phyloP scores from a whole-genome alignment of 495 filamentous ascomycete species.

The Astrothelium subdiscretum region DNA sequence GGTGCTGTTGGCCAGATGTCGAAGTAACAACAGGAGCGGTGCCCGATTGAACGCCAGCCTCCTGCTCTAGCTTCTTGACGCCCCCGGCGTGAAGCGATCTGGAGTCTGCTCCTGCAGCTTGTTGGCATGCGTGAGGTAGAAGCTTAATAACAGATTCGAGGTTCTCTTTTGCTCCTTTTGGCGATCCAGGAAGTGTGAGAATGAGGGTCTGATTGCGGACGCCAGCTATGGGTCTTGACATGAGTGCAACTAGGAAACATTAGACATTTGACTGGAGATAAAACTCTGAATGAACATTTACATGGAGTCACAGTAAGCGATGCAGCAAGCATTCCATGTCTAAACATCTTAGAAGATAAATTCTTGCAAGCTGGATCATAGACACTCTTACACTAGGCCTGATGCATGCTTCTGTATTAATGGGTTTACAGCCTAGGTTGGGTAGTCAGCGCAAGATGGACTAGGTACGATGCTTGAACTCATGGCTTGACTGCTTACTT shows the following conservation, averaged over 20 bases:
- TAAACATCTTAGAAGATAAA: conserved; percentile 29
- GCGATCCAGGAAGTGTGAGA: conserved; percentile 84
- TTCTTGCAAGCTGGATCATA: conserved; percentile 1
- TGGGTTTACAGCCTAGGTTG: conserved; percentile 65
- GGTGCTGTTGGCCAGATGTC: conserved; percentile 17
- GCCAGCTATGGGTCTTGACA: conserved; percentile 89
- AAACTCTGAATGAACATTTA: conserved; percentile 33
- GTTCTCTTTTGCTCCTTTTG: conserved; percentile 94
- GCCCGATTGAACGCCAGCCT: conserved; percentile 50
- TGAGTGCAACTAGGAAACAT: conserved; percentile 66
- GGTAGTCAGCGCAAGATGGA: too few species aligned
- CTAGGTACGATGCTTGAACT: too few species aligned
- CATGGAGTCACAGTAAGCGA: conserved; percentile 83
- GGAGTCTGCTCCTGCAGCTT: conserved; percentile 76
- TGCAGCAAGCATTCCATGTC: conserved; percentile 84
- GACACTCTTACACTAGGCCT: conserved; percentile 59
- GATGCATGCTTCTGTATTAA: conserved; percentile 80
- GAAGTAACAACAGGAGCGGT: neutral
- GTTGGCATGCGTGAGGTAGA: conserved; percentile 84
- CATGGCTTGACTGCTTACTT: too few species aligned
- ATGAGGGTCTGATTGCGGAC: conserved; percentile 76
- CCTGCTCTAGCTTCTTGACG: conserved; percentile 68
- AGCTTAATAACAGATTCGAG: conserved; percentile 81
- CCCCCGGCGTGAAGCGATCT: conserved; percentile 70
- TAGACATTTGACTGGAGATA: conserved; percentile 6